A percentile compares a stretch with the other conserved stretches of the same genome.
phyloP scores from a whole-genome alignment of 192 early-diverging fungal species.

The Linnemannia hyalina region DNA sequence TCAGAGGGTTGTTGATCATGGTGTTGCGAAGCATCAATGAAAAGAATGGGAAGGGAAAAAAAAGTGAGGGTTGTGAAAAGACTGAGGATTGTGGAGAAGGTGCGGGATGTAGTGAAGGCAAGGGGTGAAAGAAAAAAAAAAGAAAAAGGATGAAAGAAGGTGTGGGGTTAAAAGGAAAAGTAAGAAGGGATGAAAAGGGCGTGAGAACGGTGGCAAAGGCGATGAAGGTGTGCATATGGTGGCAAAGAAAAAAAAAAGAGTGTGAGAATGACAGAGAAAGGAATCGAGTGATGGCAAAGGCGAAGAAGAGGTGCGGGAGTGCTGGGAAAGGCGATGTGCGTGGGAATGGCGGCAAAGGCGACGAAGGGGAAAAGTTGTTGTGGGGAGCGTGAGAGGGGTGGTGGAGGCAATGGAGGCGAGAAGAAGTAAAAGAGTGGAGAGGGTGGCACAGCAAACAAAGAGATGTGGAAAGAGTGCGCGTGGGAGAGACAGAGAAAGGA shows the following conservation, averaged over 20 bases:
- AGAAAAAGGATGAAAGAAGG: neutral
- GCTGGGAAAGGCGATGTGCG: too few relatives aligned
- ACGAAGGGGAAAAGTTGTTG: too few relatives aligned
- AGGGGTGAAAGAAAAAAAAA: neutral
- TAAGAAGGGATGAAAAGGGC: neutral
- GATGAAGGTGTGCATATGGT: neutral
- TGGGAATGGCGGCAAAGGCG: too few relatives aligned
- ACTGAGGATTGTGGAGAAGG: neutral
- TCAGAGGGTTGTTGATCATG: conserved; percentile 2
- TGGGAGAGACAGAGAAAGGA: neutral
- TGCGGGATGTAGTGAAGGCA: neutral
- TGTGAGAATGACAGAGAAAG: too few relatives aligned
- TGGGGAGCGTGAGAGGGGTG: too few relatives aligned
- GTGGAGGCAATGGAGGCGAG: too few relatives aligned
- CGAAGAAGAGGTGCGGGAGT: too few relatives aligned
- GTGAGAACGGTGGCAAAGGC: neutral
- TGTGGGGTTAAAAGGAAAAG: neutral
- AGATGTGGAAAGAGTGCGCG: neutral
- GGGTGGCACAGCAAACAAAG: neutral
- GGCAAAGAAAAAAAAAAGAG: too few relatives aligned
- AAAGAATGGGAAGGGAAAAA: neutral
- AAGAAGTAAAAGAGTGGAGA: too few relatives aligned
- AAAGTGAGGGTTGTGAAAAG: neutral
- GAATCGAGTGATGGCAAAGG: too few relatives aligned
- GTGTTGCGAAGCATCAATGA: conserved; percentile 27